A percentile compares a stretch with the other conserved stretches of the same genome.
phyloP scores from a whole-genome alignment of 768 basidiomycete genomes.

The Mrakia blollopis region DNA sequence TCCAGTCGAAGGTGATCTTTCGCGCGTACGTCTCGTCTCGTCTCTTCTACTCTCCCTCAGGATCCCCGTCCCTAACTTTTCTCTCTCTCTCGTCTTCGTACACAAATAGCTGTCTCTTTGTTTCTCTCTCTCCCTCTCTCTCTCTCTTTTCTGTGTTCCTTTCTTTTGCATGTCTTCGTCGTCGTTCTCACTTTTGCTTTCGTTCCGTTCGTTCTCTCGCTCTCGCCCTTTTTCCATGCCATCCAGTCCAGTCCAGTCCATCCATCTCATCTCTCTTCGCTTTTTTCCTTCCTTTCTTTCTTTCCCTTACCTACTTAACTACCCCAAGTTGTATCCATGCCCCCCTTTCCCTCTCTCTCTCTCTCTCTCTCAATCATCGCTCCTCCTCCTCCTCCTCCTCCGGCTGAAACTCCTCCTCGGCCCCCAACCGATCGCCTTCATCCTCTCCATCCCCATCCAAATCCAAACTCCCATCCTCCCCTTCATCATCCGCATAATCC shows the following conservation, averaged over 20 bases:
- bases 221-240: background rate
- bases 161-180: background rate
- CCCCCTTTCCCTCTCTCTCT: background rate
- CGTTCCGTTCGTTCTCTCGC: background rate
- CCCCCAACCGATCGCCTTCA: background rate
- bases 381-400: conserved; percentile 3
- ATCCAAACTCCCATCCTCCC: conserved; percentile 9
- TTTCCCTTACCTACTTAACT: background rate
- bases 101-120: background rate
- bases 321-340: background rate
- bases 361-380: background rate
- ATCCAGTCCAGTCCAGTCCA: too few relatives aligned
- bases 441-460: background rate
- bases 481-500: conserved; percentile 22
- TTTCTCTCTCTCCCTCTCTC: background rate
- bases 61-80: background rate
- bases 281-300: background rate
- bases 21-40: background rate
- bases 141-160: too few relatives aligned
- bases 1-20: conserved; percentile 1
- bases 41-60: background rate
- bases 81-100: background rate
- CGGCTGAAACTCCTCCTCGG: background rate
- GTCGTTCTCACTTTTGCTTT: background rate
- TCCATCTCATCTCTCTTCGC: background rate